Base-by-base conservation (phyloP, 306 rosid genomes). In the Castanea sativa region DNA sequence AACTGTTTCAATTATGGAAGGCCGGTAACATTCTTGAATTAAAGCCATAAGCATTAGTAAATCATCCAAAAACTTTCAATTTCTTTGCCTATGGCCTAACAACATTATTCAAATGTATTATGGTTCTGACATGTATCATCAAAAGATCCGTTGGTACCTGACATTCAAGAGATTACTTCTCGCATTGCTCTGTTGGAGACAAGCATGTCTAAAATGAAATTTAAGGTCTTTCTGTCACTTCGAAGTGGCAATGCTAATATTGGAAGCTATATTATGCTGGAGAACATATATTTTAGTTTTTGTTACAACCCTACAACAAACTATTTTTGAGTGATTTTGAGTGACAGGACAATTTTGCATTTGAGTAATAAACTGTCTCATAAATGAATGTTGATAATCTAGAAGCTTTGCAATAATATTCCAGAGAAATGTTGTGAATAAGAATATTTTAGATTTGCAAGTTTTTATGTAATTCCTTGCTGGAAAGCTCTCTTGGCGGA, bases 1-100 rank as follows among this genome's bases (percentile, higher is more conserved):
- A 38, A 82, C 82, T 18, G 16, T 19, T 35, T 30, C 88, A 49
- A 6, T 57, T 14, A 12, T 81, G 45, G 84, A 85, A 75, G 65
- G 65, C 5, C 32, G 16, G 15, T 58, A 58, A 58, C 6, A 1
- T 58, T 20, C 4, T 11, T 13, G 1, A 55, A 6, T 55, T 55
- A 6, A n/a, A 55, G 10, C 60, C 9, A 20, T 5, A 19, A 5
- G 59, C 51, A 43, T 43, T 43, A 18, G 21, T 55, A n/a, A 55
- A 55, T 55, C 59, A 55, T 55, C 59, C 9, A 10, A 43, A 43
- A 43, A 43, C 51, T 10, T 43, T 43, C 51, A 43, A 9, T 43
- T 43, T 43, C 51, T 43, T 43, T 43, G 10, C 51, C 2, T 8
- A 43, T 43, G 51, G 51, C 12, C 51, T 2, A 43, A 5, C 38